Evolutionary conservation across 495 filamentous ascomycete genomes (phyloP), one percentile per base, ranked within the genome.

Genomic region (Parathielavia appendiculata): DNA sequence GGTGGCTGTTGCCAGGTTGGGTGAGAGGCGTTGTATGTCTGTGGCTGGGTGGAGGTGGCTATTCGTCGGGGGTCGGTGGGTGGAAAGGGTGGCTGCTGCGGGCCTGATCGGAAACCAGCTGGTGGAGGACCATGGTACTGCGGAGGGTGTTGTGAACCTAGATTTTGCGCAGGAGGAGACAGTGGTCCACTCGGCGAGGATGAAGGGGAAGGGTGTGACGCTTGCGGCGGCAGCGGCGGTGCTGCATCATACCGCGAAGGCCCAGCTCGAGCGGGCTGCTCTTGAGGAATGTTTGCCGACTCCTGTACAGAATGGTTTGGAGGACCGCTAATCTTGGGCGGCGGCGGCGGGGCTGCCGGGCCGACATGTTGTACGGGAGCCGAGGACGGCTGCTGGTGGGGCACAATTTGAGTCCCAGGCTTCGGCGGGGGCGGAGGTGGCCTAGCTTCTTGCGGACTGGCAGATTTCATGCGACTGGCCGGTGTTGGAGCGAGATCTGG

Each of bases 361-460:
- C 71, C 69, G 3, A 47, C 34, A 0, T 56, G 13, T 30, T 47
- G 63, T 4, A 54, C 19, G 2, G 48, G 53, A 6, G 38, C 26
- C 11, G 60, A 46, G 5, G 55, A 54, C 6, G 59, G 52, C 13
- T 64, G 69, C 22, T 64, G 62, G 49, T 59, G 66, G 4, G 69
- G 56, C 2, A 70, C 66, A 35, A 60, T 59, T 10, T 57, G 66
- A 16, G 66, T 64, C 13, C 71, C 71, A 1, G 68, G 74, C 43
- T 79, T 77, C 16, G 75, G 76, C 0, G 76, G 75, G n/a, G 75
- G 76, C 7, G 71, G 71, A 0, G 76, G 76, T 4, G 76, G 75
- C 19, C 69, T 63, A 13, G 46, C n/a, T 7, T 50, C 30, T 16
- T 60, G 54, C 35, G 60, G 59, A 4, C 20, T 43, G 23, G 60